phyloP scores from a whole-genome alignment of 805 yeast genomes.

The Metschnikowia lachancei region DNA sequence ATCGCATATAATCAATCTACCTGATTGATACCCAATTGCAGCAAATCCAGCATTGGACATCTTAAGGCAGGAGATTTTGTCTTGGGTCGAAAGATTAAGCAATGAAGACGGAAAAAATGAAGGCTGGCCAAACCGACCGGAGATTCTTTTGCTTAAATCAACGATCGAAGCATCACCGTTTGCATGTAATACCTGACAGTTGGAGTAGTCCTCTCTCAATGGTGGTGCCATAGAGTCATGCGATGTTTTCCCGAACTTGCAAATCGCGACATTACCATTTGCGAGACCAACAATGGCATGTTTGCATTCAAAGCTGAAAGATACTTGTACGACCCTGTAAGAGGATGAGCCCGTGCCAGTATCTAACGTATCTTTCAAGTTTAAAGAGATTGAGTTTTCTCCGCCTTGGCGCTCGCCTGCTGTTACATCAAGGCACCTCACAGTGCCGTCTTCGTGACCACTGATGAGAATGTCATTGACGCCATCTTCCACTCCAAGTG shows the following conservation, averaged over 20 bases:
- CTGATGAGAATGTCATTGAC: slow-evolving; percentile 58
- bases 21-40: slow-evolving; percentile 72
- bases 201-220: slow-evolving; percentile 24
- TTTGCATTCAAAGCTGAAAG: slow-evolving; percentile 74
- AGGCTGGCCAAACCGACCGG: slow-evolving; percentile 34
- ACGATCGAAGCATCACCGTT: slow-evolving; percentile 39
- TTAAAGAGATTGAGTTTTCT: slow-evolving; percentile 33
- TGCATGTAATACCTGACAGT: slow-evolving; percentile 30
- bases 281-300: slow-evolving; percentile 69
- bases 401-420: slow-evolving; percentile 54
- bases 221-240: slow-evolving; percentile 21
- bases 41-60: slow-evolving; percentile 81
- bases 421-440: slow-evolving; percentile 82
- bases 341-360: slow-evolving; percentile 32
- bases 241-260: slow-evolving; percentile 54
- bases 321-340: slow-evolving; percentile 52
- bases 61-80: slow-evolving; percentile 54
- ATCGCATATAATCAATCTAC: slow-evolving; percentile 74
- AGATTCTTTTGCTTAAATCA: slow-evolving; percentile 55
- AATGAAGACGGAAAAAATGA: slow-evolving; percentile 35
- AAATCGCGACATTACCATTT: slow-evolving; percentile 72
- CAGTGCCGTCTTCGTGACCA: slow-evolving; percentile 83
- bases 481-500: slow-evolving; percentile 40
- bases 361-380: slow-evolving; percentile 33
- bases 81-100: slow-evolving; percentile 24